Percentiles rank a stretch among this genome's conserved stretches.
These are phyloP conservation scores for Vitis labrusca DNA, from an alignment of 164 flowering plant genomes.

Conservation along the genomic window DNA sequence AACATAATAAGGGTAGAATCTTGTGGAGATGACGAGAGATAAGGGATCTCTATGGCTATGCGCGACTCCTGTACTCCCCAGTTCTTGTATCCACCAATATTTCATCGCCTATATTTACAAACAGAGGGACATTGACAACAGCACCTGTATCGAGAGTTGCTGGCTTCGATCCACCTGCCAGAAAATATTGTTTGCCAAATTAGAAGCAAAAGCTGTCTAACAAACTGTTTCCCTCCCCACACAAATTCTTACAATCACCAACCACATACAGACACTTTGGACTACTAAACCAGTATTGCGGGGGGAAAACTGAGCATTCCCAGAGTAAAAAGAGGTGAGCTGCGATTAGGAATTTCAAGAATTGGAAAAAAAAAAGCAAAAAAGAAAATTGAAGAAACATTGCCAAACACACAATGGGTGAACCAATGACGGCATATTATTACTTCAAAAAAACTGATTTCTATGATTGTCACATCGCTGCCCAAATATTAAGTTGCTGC, in stretches of 20 bases:
- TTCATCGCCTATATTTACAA: constrained; percentile 65
- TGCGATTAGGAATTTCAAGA: not conserved
- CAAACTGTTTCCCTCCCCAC: too few relatives aligned
- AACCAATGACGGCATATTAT: not conserved
- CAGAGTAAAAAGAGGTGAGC: not conserved
- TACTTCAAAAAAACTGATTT: not conserved
- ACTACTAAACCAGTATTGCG: too few relatives aligned
- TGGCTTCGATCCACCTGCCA: constrained; percentile 87
- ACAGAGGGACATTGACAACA: constrained; percentile 76
- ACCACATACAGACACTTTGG: too few relatives aligned
- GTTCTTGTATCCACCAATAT: constrained; percentile 88
- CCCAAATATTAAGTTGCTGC: too few relatives aligned
- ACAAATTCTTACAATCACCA: too few relatives aligned
- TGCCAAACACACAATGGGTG: not conserved
- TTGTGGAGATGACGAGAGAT: too few relatives aligned
- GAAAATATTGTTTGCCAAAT: not conserved
- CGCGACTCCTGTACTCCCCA: constrained; percentile 80
- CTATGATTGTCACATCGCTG: too few relatives aligned
- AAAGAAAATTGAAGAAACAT: not conserved
- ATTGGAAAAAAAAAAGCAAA: not conserved
- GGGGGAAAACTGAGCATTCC: not conserved
- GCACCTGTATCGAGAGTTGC: constrained; percentile 92
- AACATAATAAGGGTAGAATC: too few relatives aligned
- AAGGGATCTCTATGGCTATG: constrained; percentile 16
- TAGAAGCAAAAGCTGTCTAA: not conserved